These are phyloP conservation scores for Cutaneotrichosporon daszewskae DNA, from an alignment of 1,284 basidiomycete genomes.

Conservation along the genomic window DNA sequence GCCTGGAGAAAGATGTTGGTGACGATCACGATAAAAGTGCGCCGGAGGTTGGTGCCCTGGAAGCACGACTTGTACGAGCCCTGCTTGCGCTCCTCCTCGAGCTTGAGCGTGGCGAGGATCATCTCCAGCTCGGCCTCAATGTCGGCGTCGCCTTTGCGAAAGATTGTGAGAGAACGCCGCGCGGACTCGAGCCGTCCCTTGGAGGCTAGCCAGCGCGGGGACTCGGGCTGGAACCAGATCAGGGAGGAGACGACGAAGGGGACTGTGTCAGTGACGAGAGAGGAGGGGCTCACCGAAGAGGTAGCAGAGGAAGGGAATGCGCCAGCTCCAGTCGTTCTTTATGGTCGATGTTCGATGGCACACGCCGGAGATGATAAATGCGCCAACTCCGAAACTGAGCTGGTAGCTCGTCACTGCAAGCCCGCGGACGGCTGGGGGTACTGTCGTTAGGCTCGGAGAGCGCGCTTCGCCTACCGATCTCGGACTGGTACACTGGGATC, in stretches of 20 bases:
- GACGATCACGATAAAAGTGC: conserved; percentile 12
- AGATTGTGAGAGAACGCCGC: conserved; percentile 9
- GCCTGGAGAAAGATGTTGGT: conserved; percentile 16
- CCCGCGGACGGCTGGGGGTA: conserved; percentile 13
- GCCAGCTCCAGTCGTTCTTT: conserved; percentile 12
- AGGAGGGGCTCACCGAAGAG: neutral
- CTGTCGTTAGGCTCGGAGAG: too few relatives aligned
- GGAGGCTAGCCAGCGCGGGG: conserved; percentile 23
- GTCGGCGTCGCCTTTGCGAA: conserved; percentile 14
- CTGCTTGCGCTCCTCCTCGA: neutral
- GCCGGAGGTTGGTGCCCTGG: conserved; percentile 8
- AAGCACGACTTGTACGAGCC: conserved; percentile 7
- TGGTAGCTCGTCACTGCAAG: conserved; percentile 14
- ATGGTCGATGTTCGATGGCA: conserved; percentile 6
- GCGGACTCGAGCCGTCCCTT: conserved; percentile 17
- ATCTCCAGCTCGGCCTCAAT: neutral
- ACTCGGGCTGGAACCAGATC: conserved; percentile 22
- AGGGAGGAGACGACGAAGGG: conserved; percentile 1
- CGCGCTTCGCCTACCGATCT: too few relatives aligned
- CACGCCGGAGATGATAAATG: conserved; percentile 9
- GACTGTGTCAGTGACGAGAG: neutral
- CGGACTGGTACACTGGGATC: conserved; percentile 13
- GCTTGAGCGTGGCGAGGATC: conserved; percentile 1
- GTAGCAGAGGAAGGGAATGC: conserved; percentile 13
- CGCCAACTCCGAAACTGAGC: conserved; percentile 13